A percentile compares a stretch with the other conserved stretches of the same genome.
Evolutionary conservation across 1,139 yeast species (phyloP).

Genomic region (Williopsis jadinii): DNA sequence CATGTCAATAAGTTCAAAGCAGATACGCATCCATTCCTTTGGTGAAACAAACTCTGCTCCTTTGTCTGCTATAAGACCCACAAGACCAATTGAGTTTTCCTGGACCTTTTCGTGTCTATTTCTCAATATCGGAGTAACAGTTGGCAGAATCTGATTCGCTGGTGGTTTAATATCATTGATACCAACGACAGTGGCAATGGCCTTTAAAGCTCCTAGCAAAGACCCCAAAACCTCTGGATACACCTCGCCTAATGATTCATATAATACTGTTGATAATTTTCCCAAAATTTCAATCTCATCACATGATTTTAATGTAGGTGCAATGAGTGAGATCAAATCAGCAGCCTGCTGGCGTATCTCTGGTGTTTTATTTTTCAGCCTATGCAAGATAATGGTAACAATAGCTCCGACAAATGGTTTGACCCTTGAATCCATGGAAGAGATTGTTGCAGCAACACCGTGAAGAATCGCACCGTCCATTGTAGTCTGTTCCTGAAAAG

Average conservation of each 20-base stretch:
- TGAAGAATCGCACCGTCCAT: constrained; percentile 49
- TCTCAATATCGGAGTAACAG: constrained; percentile 84
- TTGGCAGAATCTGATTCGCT: constrained; percentile 73
- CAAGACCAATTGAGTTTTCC: constrained; percentile 70
- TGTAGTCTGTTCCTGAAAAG: constrained; percentile 71
- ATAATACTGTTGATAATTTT: constrained; percentile 68
- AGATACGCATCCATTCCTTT: constrained; percentile 96
- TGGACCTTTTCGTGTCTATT: constrained; percentile 92
- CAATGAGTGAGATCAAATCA: constrained; percentile 60
- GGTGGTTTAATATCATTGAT: constrained; percentile 72
- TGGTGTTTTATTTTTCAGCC: constrained; percentile 67
- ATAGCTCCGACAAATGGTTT: constrained; percentile 73
- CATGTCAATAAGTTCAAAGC: constrained; percentile 86
- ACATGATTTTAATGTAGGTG: constrained; percentile 63
- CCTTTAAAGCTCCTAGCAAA: constrained; percentile 60
- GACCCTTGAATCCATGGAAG: constrained; percentile 61
- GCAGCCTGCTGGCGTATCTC: constrained; percentile 83
- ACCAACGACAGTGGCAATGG: constrained; percentile 45
- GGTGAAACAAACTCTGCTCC: constrained; percentile 88
- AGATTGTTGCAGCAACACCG: constrained; percentile 61
- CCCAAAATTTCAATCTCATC: constrained; percentile 56
- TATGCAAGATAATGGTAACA: constrained; percentile 64
- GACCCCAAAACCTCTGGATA: constrained; percentile 93
- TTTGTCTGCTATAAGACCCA: constrained; percentile 76
- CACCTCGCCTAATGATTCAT: constrained; percentile 91